Percentiles rank a stretch among this genome's conserved stretches.
Evolutionary conservation across 2,329 filamentous ascomycete genomes (phyloP).

Genomic region (Penicillium concentricum): DNA sequence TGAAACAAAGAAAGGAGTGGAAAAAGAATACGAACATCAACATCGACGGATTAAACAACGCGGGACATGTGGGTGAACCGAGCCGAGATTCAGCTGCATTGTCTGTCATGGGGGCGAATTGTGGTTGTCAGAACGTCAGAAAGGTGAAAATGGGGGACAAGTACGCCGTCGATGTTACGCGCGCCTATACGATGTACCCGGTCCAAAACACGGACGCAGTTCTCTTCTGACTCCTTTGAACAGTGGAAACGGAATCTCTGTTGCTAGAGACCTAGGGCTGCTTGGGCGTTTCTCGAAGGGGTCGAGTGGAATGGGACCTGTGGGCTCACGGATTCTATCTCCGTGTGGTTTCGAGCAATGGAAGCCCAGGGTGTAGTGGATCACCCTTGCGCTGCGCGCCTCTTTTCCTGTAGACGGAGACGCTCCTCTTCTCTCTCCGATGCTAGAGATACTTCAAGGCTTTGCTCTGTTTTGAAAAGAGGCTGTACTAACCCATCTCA

Average conservation of each 20-base stretch:
- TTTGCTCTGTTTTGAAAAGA: neutral
- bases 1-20: neutral
- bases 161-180: neutral
- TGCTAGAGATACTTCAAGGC: neutral
- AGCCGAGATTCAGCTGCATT: neutral
- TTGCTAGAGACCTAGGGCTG: neutral
- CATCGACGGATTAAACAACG: neutral
- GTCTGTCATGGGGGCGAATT: neutral
- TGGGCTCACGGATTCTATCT: slow-evolving; percentile 22
- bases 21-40: neutral
- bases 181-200: neutral
- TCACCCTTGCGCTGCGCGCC: neutral
- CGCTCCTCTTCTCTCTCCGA: neutral
- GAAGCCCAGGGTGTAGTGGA: slow-evolving; percentile 8
- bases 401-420: neutral
- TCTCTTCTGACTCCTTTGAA: neutral
- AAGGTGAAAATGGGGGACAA: neutral
- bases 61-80: neutral
- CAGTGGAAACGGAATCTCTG: neutral
- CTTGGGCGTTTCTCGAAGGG: neutral
- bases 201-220: neutral
- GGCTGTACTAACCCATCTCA: neutral
- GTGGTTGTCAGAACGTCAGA: no score
- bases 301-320: slow-evolving; percentile 8
- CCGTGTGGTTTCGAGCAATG: slow-evolving; percentile 16